Evolutionary conservation across 2,329 filamentous ascomycete genomes (phyloP).

Genomic region (Aquanectria penicillioides): DNA sequence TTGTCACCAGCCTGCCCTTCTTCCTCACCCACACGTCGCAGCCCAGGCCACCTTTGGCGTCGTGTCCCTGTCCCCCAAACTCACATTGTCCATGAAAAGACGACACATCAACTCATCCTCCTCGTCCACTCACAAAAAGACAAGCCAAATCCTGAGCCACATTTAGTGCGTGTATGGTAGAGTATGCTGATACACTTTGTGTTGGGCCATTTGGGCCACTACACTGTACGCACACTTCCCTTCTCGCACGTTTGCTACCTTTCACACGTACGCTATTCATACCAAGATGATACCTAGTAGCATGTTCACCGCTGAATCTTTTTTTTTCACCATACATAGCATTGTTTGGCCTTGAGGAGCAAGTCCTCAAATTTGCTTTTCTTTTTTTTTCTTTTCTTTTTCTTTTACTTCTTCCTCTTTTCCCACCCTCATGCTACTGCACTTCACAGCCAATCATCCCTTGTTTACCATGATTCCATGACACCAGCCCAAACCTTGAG

Average conservation of each 20-base stretch:
- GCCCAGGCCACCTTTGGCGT: too few species aligned
- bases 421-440: too few species aligned
- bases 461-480: neutral
- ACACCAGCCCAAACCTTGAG: neutral
- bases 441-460: too few species aligned
- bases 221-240: neutral
- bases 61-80: too few species aligned
- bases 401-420: neutral
- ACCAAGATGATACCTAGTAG: neutral
- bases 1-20: neutral
- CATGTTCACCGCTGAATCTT: neutral
- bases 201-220: neutral
- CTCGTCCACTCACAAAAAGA: neutral
- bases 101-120: too few species aligned
- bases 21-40: neutral
- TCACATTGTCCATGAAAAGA: too few species aligned
- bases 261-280: constrained; percentile 1
- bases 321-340: neutral
- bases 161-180: constrained; percentile 3
- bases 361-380: constrained; percentile 4
- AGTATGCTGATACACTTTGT: neutral
- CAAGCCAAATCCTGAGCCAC: constrained; percentile 8
- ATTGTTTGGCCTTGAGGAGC: neutral
- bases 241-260: neutral
- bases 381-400: too few species aligned